Percentiles rank a stretch among this genome's conserved stretches.
phyloP scores from a whole-genome alignment of 768 basidiomycete species.

The Suillus spraguei region DNA sequence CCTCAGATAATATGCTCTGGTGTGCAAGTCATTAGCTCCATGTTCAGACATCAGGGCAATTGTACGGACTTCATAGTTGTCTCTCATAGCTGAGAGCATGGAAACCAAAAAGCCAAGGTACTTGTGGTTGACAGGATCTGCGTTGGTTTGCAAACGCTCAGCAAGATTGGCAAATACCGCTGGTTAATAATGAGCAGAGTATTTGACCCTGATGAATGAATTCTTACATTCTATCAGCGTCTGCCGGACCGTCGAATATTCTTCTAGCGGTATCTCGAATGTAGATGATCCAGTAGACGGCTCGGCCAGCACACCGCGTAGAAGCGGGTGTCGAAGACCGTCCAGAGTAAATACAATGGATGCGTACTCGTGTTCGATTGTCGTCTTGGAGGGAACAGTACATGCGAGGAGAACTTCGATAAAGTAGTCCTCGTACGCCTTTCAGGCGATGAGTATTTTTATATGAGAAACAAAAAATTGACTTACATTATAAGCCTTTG shows the following conservation, averaged over 20 bases:
- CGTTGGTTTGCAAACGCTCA: conserved; percentile 33
- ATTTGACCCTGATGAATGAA: conserved; percentile 11
- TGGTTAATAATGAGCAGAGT: conserved; percentile 7
- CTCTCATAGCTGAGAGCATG: conserved; percentile 56
- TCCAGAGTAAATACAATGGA: conserved; percentile 61
- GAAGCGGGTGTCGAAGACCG: conserved; percentile 52
- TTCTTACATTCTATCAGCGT: conserved; percentile 34
- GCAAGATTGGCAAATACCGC: conserved; percentile 50
- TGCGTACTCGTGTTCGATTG: conserved; percentile 61
- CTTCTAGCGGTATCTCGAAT: conserved; percentile 33
- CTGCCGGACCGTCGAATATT: conserved; percentile 38
- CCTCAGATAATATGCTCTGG: conserved; percentile 16
- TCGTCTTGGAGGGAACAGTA: conserved; percentile 47
- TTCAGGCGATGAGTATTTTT: conserved; percentile 12
- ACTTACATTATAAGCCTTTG: conserved; percentile 60
- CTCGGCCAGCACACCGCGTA: conserved; percentile 38
- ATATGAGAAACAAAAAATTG: conserved; percentile 1
- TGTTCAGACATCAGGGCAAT: neutral
- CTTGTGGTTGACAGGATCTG: conserved; percentile 37
- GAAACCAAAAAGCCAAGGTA: conserved; percentile 44
- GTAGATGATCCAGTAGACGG: conserved; percentile 23
- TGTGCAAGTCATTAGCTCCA: conserved; percentile 13
- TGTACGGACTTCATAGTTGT: conserved; percentile 43
- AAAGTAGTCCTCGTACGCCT: conserved; percentile 54
- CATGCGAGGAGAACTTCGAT: conserved; percentile 55